Conservation (phyloP, 129 eudicot genomes). For the Arctium minus region DNA sequence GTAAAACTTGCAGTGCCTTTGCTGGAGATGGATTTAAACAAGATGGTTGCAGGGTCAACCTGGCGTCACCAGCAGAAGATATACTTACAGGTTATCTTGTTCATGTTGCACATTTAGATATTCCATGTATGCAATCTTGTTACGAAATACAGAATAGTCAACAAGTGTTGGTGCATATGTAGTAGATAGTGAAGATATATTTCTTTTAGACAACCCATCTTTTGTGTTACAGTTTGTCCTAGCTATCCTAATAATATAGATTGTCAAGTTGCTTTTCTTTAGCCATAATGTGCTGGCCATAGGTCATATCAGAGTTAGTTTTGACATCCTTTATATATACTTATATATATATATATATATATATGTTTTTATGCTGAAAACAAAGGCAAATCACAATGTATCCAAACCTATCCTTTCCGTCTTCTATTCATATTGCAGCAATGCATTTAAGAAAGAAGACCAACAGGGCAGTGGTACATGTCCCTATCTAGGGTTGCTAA, state of each 20-base stretch:
- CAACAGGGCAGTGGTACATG: too few species aligned
- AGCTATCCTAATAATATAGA: not conserved
- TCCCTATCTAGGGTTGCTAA: too few species aligned
- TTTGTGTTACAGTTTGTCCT: not conserved
- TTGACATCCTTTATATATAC: not conserved
- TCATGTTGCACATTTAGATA: not conserved
- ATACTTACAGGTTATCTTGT: constrained; percentile 63
- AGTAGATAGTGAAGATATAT: not conserved
- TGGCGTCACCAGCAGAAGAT: constrained; percentile 86
- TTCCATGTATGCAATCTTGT: constrained; percentile 3
- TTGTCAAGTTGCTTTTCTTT: not conserved
- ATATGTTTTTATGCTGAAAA: too few species aligned
- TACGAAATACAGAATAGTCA: not conserved
- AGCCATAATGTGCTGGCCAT: not conserved
- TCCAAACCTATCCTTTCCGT: too few species aligned
- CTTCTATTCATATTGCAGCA: too few species aligned
- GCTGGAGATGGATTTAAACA: constrained; percentile 74
- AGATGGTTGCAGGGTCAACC: constrained; percentile 59
- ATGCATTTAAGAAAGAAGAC: too few species aligned
- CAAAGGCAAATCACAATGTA: too few species aligned
- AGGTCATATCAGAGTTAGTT: not conserved
- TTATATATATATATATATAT: too few species aligned
- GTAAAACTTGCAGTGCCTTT: constrained; percentile 86
- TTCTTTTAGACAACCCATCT: not conserved
- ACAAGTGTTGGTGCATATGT: not conserved